Conservation (phyloP, 352 stramenopile species). For the Phytophthora constricta region DNA sequence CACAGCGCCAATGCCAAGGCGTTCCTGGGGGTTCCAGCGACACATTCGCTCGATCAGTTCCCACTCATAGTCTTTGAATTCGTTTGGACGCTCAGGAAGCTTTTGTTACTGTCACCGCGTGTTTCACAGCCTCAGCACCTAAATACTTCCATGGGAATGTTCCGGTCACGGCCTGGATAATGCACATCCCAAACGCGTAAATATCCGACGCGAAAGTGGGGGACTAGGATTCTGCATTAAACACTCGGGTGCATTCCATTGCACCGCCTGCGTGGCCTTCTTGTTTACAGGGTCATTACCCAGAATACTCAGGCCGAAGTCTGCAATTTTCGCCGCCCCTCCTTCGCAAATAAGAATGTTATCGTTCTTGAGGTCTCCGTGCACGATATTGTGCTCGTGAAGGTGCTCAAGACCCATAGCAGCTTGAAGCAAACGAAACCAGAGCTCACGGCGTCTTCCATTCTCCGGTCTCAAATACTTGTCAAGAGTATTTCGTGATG, state of each 20-base stretch:
- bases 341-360: constrained; percentile 39
- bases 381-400: constrained; percentile 39
- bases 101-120: constrained; percentile 24
- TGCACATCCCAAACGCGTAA: constrained; percentile 49
- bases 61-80: constrained; percentile 37
- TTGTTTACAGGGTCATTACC: constrained; percentile 20
- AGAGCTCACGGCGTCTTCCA: constrained; percentile 28
- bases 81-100: constrained; percentile 17
- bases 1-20: constrained; percentile 34
- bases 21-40: constrained; percentile 22
- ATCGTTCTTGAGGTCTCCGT: constrained; percentile 41
- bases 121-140: constrained; percentile 12
- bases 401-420: constrained; percentile 41
- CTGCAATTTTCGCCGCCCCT: constrained; percentile 38
- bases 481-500: constrained; percentile 26
- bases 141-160: constrained; percentile 31
- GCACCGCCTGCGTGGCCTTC: constrained; percentile 22
- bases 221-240: constrained; percentile 4
- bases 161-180: constrained; percentile 41
- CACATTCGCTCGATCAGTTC: constrained; percentile 36
- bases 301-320: constrained; percentile 36
- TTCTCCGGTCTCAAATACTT: constrained; percentile 30
- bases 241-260: constrained; percentile 41
- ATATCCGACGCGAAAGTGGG: constrained; percentile 37
- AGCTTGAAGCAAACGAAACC: constrained; percentile 38